Evolutionary conservation across 2,329 filamentous ascomycete genomes (phyloP), one percentile per base, ranked within the genome.

Genomic region (Laburnicola sp.): DNA sequence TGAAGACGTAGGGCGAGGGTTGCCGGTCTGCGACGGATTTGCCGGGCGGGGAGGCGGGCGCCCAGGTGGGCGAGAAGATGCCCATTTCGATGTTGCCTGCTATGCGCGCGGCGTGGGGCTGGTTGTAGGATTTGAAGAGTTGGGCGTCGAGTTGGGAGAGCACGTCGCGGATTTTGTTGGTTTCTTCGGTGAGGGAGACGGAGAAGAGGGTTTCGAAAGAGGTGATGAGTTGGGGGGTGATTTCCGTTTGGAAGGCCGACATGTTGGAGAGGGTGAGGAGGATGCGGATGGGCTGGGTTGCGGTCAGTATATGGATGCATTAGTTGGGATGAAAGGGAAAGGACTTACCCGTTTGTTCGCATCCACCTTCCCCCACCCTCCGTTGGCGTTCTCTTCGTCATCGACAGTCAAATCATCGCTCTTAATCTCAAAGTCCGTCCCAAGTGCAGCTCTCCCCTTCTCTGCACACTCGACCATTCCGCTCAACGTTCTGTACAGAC

Each of bases 401-500:
- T 65, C 62, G 6, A 76, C 61, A 0, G 73, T 76, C 2, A 80
- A 69, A 48, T 77, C 73, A 55, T 82, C 78, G 30, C 81, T 72
- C 49, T 81, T 79, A 65, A 79, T 77, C 50, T 80, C 78, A 50
- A 78, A 78, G 6, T 78, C 76, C 22, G 76, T 75, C 39, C 87
- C 85, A 0, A 83, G 76, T 60, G 84, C 85, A 60, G 86, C 83
- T 10, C 85, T 72, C 2, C 86, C 82, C 50, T 85, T 85, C 74
- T 97, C 91, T 2, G 94, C 93, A 72, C 96, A 97, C 74, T 97
- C 94, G 1, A 99, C 91, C 85, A 99, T 93, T 22, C 93, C 94
- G 63, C 90, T 95, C 32, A 99, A 76, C 5, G 91, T 91, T 71
- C 96, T 96, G 74, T 97, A 97, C 37, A 99, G 77, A 51, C 92